These are phyloP conservation scores for Neoboletus magnificus DNA, from an alignment of 768 basidiomycete genomes.

Conservation along the genomic window DNA sequence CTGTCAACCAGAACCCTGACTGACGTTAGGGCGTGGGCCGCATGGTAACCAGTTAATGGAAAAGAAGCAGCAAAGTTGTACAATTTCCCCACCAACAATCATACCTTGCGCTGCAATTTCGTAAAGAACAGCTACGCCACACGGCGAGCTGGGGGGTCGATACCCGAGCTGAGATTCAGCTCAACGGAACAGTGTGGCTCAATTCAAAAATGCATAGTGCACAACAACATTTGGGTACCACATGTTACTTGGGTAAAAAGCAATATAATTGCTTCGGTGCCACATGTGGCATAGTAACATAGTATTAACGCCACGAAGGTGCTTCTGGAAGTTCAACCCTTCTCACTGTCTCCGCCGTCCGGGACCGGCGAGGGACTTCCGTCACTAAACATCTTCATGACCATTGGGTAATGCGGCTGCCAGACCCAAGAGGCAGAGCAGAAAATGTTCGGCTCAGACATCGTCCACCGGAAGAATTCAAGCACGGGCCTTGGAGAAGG, in stretches of 20 bases:
- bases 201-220: neutral
- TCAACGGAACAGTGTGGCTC: neutral
- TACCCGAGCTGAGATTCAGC: neutral
- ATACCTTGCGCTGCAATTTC: neutral
- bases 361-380: neutral
- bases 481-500: neutral
- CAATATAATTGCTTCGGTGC: neutral
- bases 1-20: constrained; percentile 2
- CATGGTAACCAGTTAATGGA: constrained; percentile 1
- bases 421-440: neutral
- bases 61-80: constrained; percentile 11
- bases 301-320: constrained; percentile 12
- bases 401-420: neutral
- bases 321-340: constrained; percentile 4
- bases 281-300: neutral
- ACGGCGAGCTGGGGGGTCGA: constrained; percentile 10
- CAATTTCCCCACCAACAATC: constrained; percentile 6
- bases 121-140: constrained; percentile 19
- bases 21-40: constrained; percentile 19
- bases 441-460: neutral
- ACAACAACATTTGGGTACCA: neutral
- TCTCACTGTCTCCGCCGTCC: neutral
- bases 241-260: neutral
- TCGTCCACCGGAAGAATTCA: neutral
- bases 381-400: neutral